Evolutionary conservation across 768 basidiomycete species (phyloP), one percentile per base, ranked within the genome.

Genomic region (Royoungia palumana): DNA sequence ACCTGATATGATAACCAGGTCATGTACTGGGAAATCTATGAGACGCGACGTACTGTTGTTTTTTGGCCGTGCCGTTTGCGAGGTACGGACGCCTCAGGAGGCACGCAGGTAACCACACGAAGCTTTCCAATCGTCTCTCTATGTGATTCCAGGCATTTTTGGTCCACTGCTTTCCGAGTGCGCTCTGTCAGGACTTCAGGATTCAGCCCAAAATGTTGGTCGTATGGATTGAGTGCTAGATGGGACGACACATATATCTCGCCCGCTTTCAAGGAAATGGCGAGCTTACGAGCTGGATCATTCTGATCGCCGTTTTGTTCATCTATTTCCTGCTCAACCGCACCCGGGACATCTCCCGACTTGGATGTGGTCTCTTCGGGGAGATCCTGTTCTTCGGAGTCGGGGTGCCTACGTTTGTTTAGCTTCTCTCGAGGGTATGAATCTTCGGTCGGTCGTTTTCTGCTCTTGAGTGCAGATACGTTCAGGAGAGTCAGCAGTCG

Each of bases 401-500:
- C 62, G 50, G 73, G 63, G 19, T 70, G 64, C 57, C 76, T 80
- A 44, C 82, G 64, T 64, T 83, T 87, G 72, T 90, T 89, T 41
- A 88, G 73, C 62, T 90, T 91, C 58, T 75, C 71, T 25, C 76
- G 74, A 17, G 67, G 67, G 19, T 56, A 58, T 0, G 53, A 24
- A 20, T 76, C 73, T 21, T 77, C 62, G 42, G 70, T 64, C 58
- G 78, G 81, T 21, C 80, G 70, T 60, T 86, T 90, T 24, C 73
- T 72, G 4, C 79, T 70, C 61, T 85, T 92, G 4, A 84, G 81
- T 0, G 90, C 89, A 28, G 90, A 91, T 4, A 94, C 88, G 63
- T 96, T 97, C 5, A 96, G 75, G 2, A 96, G 80, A 0, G 94
- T 95, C 24, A 96, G 69, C 1, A 96, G 80, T 42, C 83, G 83